Evolutionary conservation across 1,139 yeast genomes (phyloP), one percentile per base, ranked within the genome.

Genomic region (Geotrichum klebahnii): DNA sequence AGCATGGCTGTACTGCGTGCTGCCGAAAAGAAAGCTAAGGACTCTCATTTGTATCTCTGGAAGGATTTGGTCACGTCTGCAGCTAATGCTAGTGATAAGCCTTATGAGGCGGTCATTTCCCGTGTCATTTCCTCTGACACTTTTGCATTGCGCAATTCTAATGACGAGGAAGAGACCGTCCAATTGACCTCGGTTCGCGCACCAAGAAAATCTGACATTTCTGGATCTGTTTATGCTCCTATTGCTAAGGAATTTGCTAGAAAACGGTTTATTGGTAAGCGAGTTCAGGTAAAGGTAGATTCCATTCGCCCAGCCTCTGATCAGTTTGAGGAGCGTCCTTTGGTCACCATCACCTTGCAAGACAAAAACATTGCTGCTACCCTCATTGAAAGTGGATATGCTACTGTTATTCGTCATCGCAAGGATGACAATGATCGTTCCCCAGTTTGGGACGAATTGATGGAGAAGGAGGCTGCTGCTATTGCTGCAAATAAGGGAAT

Each of bases 371-470:
- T 87, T 44, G 79, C 87, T n/a, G 80, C 80, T 59, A 60, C 72
- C 22, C 66, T 87, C 49, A 82, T 87, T 29, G 69, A 74, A 36
- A 74, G 72, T 52, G 96, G 96, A 6, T 79, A 75, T 68, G 95
- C 88, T 17, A 72, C 84, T n/a, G 95, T 86, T 22, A 76, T 84
- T 54, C 81, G 80, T 64, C 95, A 85, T 67, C 81, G 82, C 62
- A 82, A 81, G 65, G 88, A 84, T 53, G 67, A 74, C 40, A 78
- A 78, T 39, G 88, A 82, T 62, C 76, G 89, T 58, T 81, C 95
- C 1, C 76, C 81, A 36, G 76, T 80, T 58, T 86, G 95, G 94
- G 96, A 87, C 63, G 75, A 74, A 51, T 74, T 87, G 52, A 67
- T 85, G 44, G 95, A 85, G 64, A 71, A 82, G 49, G 96, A 88